These are phyloP conservation scores for Chamaecyparis obtusa DNA, from an alignment of 75 land plant species.

Conservation along the genomic window DNA sequence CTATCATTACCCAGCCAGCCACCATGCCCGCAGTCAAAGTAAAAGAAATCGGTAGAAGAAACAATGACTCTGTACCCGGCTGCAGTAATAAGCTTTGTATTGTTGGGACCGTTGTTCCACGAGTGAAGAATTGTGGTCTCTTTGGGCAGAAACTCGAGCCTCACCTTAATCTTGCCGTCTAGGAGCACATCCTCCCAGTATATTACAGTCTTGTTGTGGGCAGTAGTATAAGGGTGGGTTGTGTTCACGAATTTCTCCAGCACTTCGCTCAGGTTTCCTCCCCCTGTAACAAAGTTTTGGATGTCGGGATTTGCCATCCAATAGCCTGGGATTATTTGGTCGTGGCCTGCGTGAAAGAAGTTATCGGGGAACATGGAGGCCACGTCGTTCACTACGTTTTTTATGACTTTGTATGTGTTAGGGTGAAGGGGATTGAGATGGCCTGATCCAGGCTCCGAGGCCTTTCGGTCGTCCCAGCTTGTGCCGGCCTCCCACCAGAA, in stretches of 20 bases:
- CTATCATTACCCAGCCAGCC: slow-evolving; percentile 54
- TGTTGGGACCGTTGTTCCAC: slow-evolving; percentile 78
- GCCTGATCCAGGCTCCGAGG: slow-evolving; percentile 87
- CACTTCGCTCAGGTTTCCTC: slow-evolving; percentile 51
- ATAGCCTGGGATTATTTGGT: slow-evolving; percentile 72
- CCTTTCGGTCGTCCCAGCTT: slow-evolving; percentile 40
- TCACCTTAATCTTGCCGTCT: slow-evolving; percentile 43
- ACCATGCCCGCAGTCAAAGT: slow-evolving; percentile 90
- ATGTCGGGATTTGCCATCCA: slow-evolving; percentile 65
- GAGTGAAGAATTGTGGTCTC: slow-evolving; percentile 79
- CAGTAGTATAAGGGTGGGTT: slow-evolving; percentile 50
- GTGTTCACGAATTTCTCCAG: slow-evolving; percentile 55
- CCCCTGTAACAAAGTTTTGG: slow-evolving; percentile 29
- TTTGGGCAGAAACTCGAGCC: slow-evolving; percentile 40
- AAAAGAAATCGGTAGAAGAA: slow-evolving; percentile 76
- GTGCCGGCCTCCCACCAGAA: slow-evolving; percentile 65
- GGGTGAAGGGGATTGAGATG: slow-evolving; percentile 86
- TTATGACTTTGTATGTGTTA: slow-evolving; percentile 72
- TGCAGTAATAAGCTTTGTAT: slow-evolving; percentile 60
- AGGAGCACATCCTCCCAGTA: slow-evolving; percentile 91
- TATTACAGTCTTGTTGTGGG: slow-evolving; percentile 51
- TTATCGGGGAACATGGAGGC: slow-evolving; percentile 64
- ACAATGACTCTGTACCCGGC: slow-evolving; percentile 84
- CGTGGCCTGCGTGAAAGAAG: slow-evolving; percentile 75
- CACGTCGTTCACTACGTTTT: slow-evolving; percentile 64